Conservation (phyloP, 257 asterid species). For the Solanum peruvianum region DNA sequence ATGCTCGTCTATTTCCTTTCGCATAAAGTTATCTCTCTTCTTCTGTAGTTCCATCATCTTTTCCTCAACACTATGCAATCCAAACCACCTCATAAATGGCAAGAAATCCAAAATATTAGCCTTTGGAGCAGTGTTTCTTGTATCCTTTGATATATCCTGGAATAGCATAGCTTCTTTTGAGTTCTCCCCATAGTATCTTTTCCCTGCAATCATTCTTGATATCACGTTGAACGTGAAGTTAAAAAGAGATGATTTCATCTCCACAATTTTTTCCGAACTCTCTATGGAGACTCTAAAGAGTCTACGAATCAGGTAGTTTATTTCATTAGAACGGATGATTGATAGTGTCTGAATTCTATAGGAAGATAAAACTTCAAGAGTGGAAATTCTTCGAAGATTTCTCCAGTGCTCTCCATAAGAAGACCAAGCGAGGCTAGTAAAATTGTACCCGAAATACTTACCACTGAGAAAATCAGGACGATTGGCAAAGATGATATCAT, state of each 20-base stretch:
- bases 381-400: constrained; percentile 34
- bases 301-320: constrained; percentile 10
- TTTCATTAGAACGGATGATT: constrained; percentile 30
- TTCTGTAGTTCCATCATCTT: constrained; percentile 16
- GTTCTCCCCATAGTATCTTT: constrained; percentile 23
- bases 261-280: constrained; percentile 3
- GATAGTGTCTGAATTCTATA: constrained; percentile 25
- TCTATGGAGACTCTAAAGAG: background rate
- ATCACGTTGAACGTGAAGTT: constrained; percentile 32
- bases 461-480: constrained; percentile 40
- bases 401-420: constrained; percentile 48
- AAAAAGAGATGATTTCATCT: constrained; percentile 27
- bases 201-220: constrained; percentile 51
- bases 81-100: constrained; percentile 52
- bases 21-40: constrained; percentile 41
- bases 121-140: background rate
- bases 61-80: constrained; percentile 22
- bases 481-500: constrained; percentile 48
- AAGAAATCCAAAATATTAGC: constrained; percentile 41
- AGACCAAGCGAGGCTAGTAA: constrained; percentile 40
- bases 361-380: constrained; percentile 30
- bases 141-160: constrained; percentile 11
- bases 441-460: constrained; percentile 32
- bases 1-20: constrained; percentile 34
- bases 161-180: constrained; percentile 12